Base-by-base conservation (phyloP, 768 basidiomycete species). In the Rubroboletus satanas region DNA sequence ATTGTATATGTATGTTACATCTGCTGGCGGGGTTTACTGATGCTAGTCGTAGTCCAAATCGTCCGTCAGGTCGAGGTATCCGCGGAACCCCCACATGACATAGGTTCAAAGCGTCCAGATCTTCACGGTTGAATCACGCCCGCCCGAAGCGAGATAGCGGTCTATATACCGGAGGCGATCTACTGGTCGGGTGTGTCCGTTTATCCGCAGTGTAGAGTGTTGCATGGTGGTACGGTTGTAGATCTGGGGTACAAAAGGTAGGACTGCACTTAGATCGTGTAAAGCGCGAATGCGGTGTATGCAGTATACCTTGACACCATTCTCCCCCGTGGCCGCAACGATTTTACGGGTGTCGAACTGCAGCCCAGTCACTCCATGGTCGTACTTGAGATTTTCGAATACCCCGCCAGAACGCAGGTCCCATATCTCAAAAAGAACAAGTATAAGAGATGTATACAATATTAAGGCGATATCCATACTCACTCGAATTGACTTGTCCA, bases 341-440 rank as follows among this genome's bases (percentile, higher is more conserved):
- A 98, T 86, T 71, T 98, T 98, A 18, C 97, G 81, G 21, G 86
- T 86, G 71, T 99, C 97, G 66, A 98, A 99, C 67, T 98, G 97
- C 28, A 99, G 74, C 18, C 83, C 83, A 2, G 94, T 96, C 41
- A 99, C 88, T 7, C 87, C 87, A 65, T 91, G 85, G 62, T 98
- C 94, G 70, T 90, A 97, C 60, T 85, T 82, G 61, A 98, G 83
- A 6, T 91, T 90, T 64, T 99, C 96, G 51, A 88, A 84, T 36
- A 88, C 85, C 26, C 85, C 80, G 10, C 97, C 96, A 11, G 85
- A 92, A 15, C 97, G 85, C 29, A 99, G 82, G 66, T 99, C 97
- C 97, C 97, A 98, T 55, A 97, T 91, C 93, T 96, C 52, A 36
- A 41, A 45, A 59, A 42, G 43, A 41, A 15, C 32, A 47, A 42